These are phyloP conservation scores for Lactifluus pinguis DNA, from an alignment of 768 basidiomycete species.

Conservation along the genomic window DNA sequence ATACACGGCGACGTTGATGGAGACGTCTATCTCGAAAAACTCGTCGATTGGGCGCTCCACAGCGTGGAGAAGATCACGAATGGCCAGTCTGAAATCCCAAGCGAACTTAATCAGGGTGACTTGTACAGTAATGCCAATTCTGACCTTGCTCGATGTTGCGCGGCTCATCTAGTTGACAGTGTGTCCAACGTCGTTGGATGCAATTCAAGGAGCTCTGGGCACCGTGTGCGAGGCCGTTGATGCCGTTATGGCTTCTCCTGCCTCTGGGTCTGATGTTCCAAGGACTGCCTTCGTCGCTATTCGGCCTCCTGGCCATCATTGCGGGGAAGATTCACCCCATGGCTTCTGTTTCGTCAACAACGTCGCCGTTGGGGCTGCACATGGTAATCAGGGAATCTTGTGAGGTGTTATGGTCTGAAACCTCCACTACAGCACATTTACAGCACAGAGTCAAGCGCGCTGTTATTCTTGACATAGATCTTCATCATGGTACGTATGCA, in stretches of 20 bases:
- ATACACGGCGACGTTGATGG: slow-evolving; percentile 62
- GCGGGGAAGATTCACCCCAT: slow-evolving; percentile 79
- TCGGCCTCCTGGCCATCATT: slow-evolving; percentile 91
- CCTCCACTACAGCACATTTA: slow-evolving; percentile 55
- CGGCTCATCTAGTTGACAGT: slow-evolving; percentile 36
- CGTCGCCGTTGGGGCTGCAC: slow-evolving; percentile 80
- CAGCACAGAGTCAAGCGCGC: slow-evolving; percentile 68
- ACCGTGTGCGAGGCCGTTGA: slow-evolving; percentile 89
- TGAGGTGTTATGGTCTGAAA: background rate
- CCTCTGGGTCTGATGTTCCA: background rate
- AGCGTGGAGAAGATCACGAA: slow-evolving; percentile 52
- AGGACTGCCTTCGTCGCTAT: slow-evolving; percentile 68
- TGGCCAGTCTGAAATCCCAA: slow-evolving; percentile 70
- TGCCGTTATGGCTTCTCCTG: slow-evolving; percentile 32
- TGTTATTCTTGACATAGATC: slow-evolving; percentile 86
- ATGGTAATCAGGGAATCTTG: slow-evolving; percentile 44
- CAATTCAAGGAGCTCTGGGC: slow-evolving; percentile 74
- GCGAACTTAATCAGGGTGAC: slow-evolving; percentile 64
- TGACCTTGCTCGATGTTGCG: background rate
- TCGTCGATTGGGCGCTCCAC: slow-evolving; percentile 49
- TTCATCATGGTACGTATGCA: slow-evolving; percentile 63
- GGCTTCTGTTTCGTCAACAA: slow-evolving; percentile 98
- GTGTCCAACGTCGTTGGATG: slow-evolving; percentile 65
- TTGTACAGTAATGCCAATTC: slow-evolving; percentile 55
- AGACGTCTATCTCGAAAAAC: slow-evolving; percentile 56